Evolutionary conservation across 768 basidiomycete genomes (phyloP).

Genomic region (Naganishia friedmannii): DNA sequence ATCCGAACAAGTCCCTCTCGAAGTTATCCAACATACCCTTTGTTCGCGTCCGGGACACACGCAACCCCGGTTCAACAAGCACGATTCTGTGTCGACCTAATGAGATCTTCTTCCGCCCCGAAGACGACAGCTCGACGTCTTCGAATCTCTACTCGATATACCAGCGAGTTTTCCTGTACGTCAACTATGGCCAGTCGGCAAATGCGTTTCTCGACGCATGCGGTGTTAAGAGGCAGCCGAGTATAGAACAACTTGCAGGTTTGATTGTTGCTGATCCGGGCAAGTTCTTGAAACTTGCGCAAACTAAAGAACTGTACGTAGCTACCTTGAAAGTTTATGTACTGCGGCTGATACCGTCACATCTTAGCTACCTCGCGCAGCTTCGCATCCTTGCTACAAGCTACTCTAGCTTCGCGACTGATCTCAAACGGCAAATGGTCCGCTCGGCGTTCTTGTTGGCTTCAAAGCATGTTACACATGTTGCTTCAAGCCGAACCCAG

Average conservation of each 20-base stretch:
- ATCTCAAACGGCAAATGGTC: conserved; percentile 66
- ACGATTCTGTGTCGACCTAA: conserved; percentile 34
- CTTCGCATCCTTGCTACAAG: conserved; percentile 84
- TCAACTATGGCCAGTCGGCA: conserved; percentile 78
- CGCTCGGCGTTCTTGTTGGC: conserved; percentile 70
- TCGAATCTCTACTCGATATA: conserved; percentile 58
- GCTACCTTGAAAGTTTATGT: not conserved
- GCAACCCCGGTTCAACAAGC: not conserved
- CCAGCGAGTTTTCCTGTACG: conserved; percentile 77
- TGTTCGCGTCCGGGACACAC: conserved; percentile 56
- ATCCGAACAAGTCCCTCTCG: conserved; percentile 55
- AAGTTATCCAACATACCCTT: conserved; percentile 63
- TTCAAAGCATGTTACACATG: not conserved
- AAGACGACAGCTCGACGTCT: conserved; percentile 43
- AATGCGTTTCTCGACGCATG: conserved; percentile 81
- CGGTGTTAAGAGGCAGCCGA: conserved; percentile 83
- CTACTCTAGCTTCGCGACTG: conserved; percentile 52
- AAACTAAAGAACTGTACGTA: conserved; percentile 66
- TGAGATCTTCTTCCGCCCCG: conserved; percentile 48
- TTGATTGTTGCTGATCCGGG: conserved; percentile 33
- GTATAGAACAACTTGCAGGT: conserved; percentile 59
- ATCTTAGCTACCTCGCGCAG: conserved; percentile 71
- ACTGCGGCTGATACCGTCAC: not conserved
- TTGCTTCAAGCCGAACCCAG: not conserved
- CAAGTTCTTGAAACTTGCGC: conserved; percentile 68